phyloP scores from a whole-genome alignment of 2,329 filamentous ascomycete species.

The Aureobasidium leucospermi region DNA sequence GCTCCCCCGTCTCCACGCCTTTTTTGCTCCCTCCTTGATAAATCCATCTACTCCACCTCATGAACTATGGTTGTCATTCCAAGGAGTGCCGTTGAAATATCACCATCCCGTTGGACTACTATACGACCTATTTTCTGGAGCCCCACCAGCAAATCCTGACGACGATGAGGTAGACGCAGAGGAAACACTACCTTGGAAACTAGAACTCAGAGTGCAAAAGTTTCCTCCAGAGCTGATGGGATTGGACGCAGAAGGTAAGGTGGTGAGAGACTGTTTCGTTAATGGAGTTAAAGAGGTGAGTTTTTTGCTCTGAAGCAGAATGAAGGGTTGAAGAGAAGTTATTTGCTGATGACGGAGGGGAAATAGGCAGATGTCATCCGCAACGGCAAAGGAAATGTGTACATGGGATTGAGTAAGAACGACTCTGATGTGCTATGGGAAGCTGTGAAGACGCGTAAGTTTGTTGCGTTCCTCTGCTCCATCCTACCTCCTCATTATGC shows the following conservation, averaged over 20 bases:
- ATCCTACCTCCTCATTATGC: too few species aligned
- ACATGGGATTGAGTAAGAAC: constrained; percentile 81
- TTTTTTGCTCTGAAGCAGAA: background rate
- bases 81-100: constrained; percentile 63
- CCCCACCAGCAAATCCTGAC: constrained; percentile 31
- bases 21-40: constrained; percentile 54
- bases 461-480: background rate
- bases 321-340: background rate
- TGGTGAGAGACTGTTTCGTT: constrained; percentile 58
- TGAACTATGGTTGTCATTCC: constrained; percentile 58
- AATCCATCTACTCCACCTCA: constrained; percentile 46
- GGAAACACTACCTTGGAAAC: constrained; percentile 49
- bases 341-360: constrained; percentile 15
- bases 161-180: constrained; percentile 18
- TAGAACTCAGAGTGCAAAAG: constrained; percentile 54
- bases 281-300: constrained; percentile 60
- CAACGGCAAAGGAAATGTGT: constrained; percentile 79
- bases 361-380: constrained; percentile 71
- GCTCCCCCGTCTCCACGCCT: constrained; percentile 53
- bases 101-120: constrained; percentile 63
- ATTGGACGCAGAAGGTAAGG: constrained; percentile 47
- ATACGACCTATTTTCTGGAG: constrained; percentile 60
- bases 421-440: constrained; percentile 79
- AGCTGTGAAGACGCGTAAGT: constrained; percentile 63
- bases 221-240: constrained; percentile 52